These are phyloP conservation scores for Pestalotiopsis sp. DNA, from an alignment of 2,329 filamentous ascomycete species.

Conservation along the genomic window DNA sequence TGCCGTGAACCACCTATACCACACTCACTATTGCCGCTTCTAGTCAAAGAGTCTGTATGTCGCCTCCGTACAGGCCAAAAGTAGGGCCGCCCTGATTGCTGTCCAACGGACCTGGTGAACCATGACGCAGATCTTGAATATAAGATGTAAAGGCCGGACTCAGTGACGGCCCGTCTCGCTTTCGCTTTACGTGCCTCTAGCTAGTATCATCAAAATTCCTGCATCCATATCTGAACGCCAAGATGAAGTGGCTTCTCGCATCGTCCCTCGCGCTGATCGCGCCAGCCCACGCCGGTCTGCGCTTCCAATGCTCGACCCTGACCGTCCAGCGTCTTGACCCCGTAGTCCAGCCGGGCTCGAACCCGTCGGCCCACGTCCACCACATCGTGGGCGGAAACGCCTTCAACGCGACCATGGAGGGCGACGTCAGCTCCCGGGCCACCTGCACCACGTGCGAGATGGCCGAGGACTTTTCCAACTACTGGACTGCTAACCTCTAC, in stretches of 20 bases:
- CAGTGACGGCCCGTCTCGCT: not conserved
- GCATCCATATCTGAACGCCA: not conserved
- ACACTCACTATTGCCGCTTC: not conserved
- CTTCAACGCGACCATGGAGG: constrained; percentile 47
- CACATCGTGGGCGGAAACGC: constrained; percentile 40
- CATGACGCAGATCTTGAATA: not conserved
- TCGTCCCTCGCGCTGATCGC: not conserved
- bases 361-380: constrained; percentile 31
- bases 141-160: not conserved
- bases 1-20: not conserved
- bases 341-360: constrained; percentile 29
- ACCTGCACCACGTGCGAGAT: constrained; percentile 45
- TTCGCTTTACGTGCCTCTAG: not conserved
- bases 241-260: constrained; percentile 4
- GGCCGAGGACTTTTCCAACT: constrained; percentile 38
- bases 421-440: constrained; percentile 38
- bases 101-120: not conserved
- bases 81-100: not conserved
- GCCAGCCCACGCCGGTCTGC: constrained; percentile 31
- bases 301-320: constrained; percentile 32
- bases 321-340: constrained; percentile 33
- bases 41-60: not conserved
- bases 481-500: constrained; percentile 37
- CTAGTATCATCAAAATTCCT: not conserved
- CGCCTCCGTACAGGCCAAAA: not conserved